phyloP scores from a whole-genome alignment of 2,329 filamentous ascomycete genomes.

The Aspergillaceae sp. region DNA sequence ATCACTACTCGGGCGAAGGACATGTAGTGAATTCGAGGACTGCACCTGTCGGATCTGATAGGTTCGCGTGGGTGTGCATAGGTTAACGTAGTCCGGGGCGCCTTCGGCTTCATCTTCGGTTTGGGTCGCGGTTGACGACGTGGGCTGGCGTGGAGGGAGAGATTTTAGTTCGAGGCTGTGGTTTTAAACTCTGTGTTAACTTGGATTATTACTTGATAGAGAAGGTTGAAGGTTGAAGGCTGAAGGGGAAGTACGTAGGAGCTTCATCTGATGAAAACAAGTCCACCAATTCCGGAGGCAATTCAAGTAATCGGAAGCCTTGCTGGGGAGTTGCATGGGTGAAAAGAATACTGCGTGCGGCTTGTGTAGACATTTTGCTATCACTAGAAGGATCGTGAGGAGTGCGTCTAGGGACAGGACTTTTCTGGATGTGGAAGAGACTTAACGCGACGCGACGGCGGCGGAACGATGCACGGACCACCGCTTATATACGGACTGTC shows the following conservation, averaged over 20 bases:
- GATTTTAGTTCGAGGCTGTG: constrained; percentile 38
- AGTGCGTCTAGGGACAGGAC: background rate
- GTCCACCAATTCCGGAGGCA: constrained; percentile 49
- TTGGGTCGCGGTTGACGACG: constrained; percentile 20
- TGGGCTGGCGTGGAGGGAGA: constrained; percentile 11
- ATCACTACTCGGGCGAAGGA: constrained; percentile 39
- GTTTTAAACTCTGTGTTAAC: background rate
- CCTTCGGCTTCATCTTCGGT: constrained; percentile 3
- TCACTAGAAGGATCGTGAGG: background rate
- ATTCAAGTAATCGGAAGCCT: constrained; percentile 51
- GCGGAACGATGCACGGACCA: constrained; percentile 22
- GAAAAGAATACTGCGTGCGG: constrained; percentile 29
- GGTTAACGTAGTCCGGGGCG: constrained; percentile 41
- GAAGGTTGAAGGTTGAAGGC: background rate
- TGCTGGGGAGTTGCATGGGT: constrained; percentile 40
- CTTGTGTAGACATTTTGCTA: constrained; percentile 32
- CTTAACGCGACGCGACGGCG: constrained; percentile 14
- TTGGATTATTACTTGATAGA: constrained; percentile 1
- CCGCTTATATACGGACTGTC: constrained; percentile 17
- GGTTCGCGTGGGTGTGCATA: constrained; percentile 51
- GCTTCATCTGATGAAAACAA: constrained; percentile 43
- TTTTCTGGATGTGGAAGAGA: background rate
- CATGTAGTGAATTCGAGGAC: constrained; percentile 55
- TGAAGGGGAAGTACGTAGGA: constrained; percentile 22
- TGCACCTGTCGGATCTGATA: constrained; percentile 57